Base-by-base conservation (phyloP, 2,329 filamentous ascomycete species). In the Colletotrichum lini region DNA sequence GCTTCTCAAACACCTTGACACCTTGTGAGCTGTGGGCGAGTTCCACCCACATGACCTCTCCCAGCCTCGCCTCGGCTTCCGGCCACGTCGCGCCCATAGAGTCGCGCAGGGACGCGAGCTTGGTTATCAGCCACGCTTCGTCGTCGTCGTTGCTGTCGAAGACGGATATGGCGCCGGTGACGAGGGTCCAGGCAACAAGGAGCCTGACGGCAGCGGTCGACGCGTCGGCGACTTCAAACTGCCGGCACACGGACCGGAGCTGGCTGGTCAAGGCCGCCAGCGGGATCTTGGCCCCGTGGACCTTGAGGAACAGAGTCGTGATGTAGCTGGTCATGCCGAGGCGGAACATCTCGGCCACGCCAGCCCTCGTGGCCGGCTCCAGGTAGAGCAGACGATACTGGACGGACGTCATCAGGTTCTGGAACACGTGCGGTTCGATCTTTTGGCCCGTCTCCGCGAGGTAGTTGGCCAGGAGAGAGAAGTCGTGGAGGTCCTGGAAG, bases 281-380 rank as follows among this genome's bases (percentile, higher is more conserved):
- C 6, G 65, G 67, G 2, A 78, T 49, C 47, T 50, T 61, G 13
- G 21, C 9, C 74, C 77, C 1, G 62, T 56, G 7, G 0, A 76
- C 66, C 7, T 77, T 73, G 0, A 79, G 65, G 40, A 79, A 79
- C 2, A 79, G 73, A 0, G 77, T 77, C 0, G 79, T 75, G 40
- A 78, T 73, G 42, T 76, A 80, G 2, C 78, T 75, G 1, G 80
- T 61, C n/a, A 81, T 77, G 7, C 76, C 79, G 0, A 80, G 59
- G 0, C 77, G 75, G 15, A 77, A 52, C 21, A 21, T 21, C 21
- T 66, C 70, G 23, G 60, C 21, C 30, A 72, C 4, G 2, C n/a
- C 5, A 38, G 21, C 16, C 10, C 57, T 30, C 13, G 21, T 15
- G 21, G 23, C 7, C 1, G 21, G 8, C 2, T 72, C 47, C 5